Percentiles rank a stretch among this genome's conserved stretches.
These are phyloP conservation scores for Microsporum ferrugineum DNA, from an alignment of 2,329 filamentous ascomycete species.

Conservation along the genomic window DNA sequence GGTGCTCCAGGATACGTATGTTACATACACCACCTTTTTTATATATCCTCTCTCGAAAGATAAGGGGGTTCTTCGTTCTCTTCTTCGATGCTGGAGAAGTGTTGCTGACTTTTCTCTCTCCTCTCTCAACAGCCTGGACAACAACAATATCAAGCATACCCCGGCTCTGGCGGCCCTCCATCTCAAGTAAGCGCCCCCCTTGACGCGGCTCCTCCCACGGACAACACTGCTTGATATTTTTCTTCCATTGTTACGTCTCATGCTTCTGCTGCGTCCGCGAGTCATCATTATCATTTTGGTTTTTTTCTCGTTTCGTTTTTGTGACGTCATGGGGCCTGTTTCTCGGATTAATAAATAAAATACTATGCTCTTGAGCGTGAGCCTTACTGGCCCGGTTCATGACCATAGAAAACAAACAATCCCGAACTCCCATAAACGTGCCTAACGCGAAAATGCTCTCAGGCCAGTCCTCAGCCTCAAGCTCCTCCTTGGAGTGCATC, in stretches of 20 bases:
- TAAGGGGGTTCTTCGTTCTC: not conserved
- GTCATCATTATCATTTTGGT: conserved; percentile 1
- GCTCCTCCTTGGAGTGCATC: conserved; percentile 30
- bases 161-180: conserved; percentile 4
- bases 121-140: conserved; percentile 14
- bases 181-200: conserved; percentile 4
- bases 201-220: not conserved
- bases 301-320: not conserved
- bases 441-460: conserved; percentile 6
- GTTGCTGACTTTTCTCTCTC: not conserved
- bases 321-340: conserved; percentile 1
- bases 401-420: not conserved
- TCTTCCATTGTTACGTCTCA: conserved; percentile 13
- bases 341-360: not conserved
- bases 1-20: conserved; percentile 43
- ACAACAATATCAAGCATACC: conserved; percentile 14
- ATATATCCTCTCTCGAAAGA: not conserved
- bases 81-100: not conserved
- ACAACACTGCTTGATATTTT: conserved; percentile 12
- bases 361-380: conserved; percentile 1
- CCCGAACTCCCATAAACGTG: conserved; percentile 2
- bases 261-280: not conserved
- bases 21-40: conserved; percentile 16
- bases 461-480: conserved; percentile 14
- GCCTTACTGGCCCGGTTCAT: not conserved